Conservation (phyloP, 2,329 filamentous ascomycete genomes). For the Neonectria coccinea region DNA sequence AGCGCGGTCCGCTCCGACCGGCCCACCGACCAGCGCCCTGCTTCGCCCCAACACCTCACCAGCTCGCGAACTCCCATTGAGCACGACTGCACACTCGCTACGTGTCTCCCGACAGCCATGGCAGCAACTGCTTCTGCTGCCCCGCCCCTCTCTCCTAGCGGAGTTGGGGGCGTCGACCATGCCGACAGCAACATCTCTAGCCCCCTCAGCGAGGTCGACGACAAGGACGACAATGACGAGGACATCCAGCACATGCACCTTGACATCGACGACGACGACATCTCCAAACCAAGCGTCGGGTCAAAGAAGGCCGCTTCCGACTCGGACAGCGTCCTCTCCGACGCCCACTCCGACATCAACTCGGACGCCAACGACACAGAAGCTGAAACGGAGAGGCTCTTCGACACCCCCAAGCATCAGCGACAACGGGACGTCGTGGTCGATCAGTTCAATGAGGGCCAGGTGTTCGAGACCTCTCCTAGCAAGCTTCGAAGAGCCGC, state of each 20-base stretch:
- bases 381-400: constrained; percentile 93
- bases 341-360: constrained; percentile 57
- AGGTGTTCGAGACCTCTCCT: constrained; percentile 74
- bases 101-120: constrained; percentile 54
- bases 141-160: constrained; percentile 60
- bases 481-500: constrained; percentile 77
- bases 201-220: constrained; percentile 91
- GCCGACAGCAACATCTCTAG: constrained; percentile 84
- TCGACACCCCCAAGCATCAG: constrained; percentile 82
- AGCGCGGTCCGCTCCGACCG: constrained; percentile 40
- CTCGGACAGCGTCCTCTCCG: constrained; percentile 68
- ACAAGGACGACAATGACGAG: constrained; percentile 78
- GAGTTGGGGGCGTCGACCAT: constrained; percentile 56
- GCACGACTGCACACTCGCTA: constrained; percentile 30
- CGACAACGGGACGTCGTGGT: constrained; percentile 72
- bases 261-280: constrained; percentile 52
- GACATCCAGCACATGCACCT: constrained; percentile 70
- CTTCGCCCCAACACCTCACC: constrained; percentile 18
- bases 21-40: constrained; percentile 29
- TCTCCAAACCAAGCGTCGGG: constrained; percentile 44
- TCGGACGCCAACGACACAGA: constrained; percentile 75
- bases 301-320: constrained; percentile 51
- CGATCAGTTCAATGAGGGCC: constrained; percentile 65
- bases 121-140: constrained; percentile 64
- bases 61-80: constrained; percentile 19